phyloP scores from a whole-genome alignment of 495 filamentous ascomycete genomes.

The Copromyces sp. region DNA sequence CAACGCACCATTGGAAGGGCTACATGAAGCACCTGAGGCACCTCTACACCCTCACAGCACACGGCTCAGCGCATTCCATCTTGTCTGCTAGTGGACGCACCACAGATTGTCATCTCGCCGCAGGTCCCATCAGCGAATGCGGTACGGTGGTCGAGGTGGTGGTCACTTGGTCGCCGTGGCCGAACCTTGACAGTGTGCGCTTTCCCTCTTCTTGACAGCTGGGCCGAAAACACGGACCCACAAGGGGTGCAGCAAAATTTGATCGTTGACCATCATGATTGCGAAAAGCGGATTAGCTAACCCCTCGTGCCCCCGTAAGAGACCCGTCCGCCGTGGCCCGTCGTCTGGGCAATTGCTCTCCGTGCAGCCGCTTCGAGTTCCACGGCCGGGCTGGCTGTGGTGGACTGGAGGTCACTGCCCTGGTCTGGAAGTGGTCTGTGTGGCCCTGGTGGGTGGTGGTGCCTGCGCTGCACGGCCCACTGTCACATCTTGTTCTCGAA shows the following conservation, averaged over 20 bases:
- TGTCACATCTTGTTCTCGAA: background rate
- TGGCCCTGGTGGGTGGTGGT: background rate
- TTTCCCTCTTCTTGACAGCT: background rate
- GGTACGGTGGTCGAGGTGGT: background rate
- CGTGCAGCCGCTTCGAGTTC: background rate
- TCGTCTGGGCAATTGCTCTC: background rate
- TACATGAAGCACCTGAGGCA: background rate
- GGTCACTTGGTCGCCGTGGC: background rate
- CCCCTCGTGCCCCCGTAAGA: background rate
- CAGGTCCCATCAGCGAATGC: background rate
- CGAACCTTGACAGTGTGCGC: background rate
- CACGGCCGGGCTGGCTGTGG: background rate
- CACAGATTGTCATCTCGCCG: background rate
- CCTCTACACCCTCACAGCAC: background rate
- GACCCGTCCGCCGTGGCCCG: background rate
- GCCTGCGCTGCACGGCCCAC: background rate
- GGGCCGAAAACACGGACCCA: background rate
- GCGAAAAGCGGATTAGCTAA: background rate
- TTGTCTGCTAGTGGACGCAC: background rate
- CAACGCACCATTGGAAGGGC: background rate
- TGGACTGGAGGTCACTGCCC: background rate
- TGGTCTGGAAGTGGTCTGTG: background rate
- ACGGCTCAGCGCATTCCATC: background rate
- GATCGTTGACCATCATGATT: background rate
- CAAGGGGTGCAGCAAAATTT: background rate